Evolutionary conservation across 2,329 filamentous ascomycete genomes (phyloP).

Genomic region (Trichothecium sympodiale): DNA sequence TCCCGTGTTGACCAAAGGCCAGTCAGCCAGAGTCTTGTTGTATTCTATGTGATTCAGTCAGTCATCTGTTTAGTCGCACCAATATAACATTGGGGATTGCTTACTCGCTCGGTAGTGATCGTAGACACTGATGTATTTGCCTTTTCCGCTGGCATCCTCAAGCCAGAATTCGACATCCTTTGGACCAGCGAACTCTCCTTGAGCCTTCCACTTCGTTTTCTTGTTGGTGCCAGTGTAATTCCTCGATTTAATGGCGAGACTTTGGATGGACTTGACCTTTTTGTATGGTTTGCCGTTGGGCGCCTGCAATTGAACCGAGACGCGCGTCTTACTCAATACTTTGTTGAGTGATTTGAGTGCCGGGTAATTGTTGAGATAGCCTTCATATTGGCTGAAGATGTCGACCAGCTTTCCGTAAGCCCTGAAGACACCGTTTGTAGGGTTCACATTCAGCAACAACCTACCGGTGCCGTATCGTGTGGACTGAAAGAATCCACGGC

Average conservation of each 20-base stretch:
- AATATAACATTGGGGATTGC: slow-evolving; percentile 7
- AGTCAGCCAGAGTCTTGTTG: slow-evolving; percentile 18
- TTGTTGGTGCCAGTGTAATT: slow-evolving; percentile 6
- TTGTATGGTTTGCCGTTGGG: slow-evolving; percentile 19
- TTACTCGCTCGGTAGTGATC: slow-evolving; percentile 34
- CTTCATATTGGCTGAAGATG: slow-evolving; percentile 16
- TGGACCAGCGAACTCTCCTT: slow-evolving; percentile 19
- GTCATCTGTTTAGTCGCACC: no score
- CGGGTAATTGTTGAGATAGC: not conserved
- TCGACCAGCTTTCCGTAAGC: slow-evolving; percentile 21
- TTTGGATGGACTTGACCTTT: slow-evolving; percentile 16
- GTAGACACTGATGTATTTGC: slow-evolving; percentile 24
- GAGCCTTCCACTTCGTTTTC: slow-evolving; percentile 6
- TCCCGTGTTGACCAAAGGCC: slow-evolving; percentile 59
- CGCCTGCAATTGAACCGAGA: slow-evolving; percentile 19
- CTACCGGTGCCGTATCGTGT: slow-evolving; percentile 41
- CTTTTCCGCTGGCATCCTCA: slow-evolving; percentile 11
- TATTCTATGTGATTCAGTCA: slow-evolving; percentile 19
- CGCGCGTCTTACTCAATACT: slow-evolving; percentile 26
- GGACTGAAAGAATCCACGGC: slow-evolving; percentile 44
- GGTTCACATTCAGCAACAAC: slow-evolving; percentile 43
- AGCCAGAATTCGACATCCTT: slow-evolving; percentile 20
- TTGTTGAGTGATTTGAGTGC: slow-evolving; percentile 20
- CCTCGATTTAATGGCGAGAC: slow-evolving; percentile 15
- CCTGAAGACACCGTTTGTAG: slow-evolving; percentile 42